Evolutionary conservation across 2,329 filamentous ascomycete genomes (phyloP).

Genomic region (Penicillium sumatraense): DNA sequence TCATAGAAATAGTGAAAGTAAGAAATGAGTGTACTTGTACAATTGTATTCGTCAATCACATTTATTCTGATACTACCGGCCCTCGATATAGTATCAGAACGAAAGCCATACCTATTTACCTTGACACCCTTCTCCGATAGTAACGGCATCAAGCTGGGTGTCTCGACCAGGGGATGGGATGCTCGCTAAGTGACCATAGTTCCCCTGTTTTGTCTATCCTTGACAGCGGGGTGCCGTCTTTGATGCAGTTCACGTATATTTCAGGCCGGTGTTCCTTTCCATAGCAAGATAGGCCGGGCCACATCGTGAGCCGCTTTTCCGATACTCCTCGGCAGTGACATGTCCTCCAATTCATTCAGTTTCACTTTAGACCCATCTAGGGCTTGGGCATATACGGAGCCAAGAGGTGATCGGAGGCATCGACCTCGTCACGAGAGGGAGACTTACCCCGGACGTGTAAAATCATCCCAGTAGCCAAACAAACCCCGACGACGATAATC

Average conservation of each 20-base stretch:
- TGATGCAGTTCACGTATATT: neutral
- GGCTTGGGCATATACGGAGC: neutral
- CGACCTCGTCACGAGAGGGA: neutral
- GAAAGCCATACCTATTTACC: no score
- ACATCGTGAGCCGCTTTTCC: neutral
- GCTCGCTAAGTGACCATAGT: neutral
- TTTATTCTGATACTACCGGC: no score
- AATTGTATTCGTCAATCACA: no score
- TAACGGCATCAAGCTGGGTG: neutral
- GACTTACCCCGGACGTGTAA: constrained; percentile 12
- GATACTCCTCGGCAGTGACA: neutral
- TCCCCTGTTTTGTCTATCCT: neutral
- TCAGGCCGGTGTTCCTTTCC: neutral
- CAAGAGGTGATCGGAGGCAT: neutral
- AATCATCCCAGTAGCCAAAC: constrained; percentile 29
- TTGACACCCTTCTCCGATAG: neutral
- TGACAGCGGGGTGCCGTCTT: neutral
- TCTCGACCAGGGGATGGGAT: neutral
- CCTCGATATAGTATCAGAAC: no score
- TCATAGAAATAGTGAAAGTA: no score
- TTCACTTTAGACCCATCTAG: neutral
- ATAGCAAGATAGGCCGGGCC: neutral
- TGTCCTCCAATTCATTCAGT: neutral
- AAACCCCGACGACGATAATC: constrained; percentile 33
- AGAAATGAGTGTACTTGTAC: no score